Evolutionary conservation across 2,329 filamentous ascomycete genomes (phyloP), one percentile per base, ranked within the genome.

Genomic region (Ambrosiella xylebori): DNA sequence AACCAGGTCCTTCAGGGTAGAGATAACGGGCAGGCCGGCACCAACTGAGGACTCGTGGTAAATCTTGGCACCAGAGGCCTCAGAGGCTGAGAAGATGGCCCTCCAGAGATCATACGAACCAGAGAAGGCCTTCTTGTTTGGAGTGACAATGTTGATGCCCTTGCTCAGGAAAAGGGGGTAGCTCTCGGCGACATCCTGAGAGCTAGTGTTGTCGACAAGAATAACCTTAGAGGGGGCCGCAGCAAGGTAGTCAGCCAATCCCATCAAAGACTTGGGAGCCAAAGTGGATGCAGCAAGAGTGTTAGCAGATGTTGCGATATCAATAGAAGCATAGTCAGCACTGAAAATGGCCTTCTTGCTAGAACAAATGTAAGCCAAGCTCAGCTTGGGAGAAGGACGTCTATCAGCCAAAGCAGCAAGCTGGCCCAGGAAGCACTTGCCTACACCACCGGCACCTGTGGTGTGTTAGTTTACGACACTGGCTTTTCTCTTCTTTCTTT

Each of bases 101-200:
- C 87, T 79, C 90, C 91, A 98, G 58, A 95, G 75, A 64, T 81
- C 76, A 65, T 87, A 82, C 51, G 80, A 82, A 59, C 86, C 83
- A 0, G 88, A 94, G 72, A 98, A 98, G 12, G 86, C 91, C 73
- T 98, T 98, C 76, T 98, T 98, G 77, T 97, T 98, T 49, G 93
- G 90, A 0, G 93, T 98, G 36, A 97, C 88, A 65, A 98, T 82
- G 70, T 82, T 91, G 70, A 98, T 84, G 11, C 90, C 91, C 62
- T 82, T 80, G 65, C 80, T 78, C 61, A 98, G 75, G 70, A 95
- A 87, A 52, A 78, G 70, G 1, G 93, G 90, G 71, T 98, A 98
- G 37, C 80, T 73, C 61, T 86, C 80, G 54, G 91, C 93, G 37
- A 98, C 78, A 63, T 86, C 83, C 65, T 91, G 85, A 64, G 88